Base-by-base conservation (phyloP, 1,139 yeast species). In the Candida frijolesensis region DNA sequence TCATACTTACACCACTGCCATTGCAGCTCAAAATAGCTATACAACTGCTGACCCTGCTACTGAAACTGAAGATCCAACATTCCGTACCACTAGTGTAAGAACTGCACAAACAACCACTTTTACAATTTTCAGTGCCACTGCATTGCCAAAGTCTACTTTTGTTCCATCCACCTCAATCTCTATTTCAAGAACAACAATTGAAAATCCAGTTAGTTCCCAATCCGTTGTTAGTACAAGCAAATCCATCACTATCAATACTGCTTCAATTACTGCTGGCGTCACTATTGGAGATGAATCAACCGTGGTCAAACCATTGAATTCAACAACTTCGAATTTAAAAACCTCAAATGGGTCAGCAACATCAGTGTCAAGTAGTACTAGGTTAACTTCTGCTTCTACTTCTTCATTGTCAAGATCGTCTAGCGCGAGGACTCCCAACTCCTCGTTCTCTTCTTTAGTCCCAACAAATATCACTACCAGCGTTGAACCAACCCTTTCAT, bases 181-280 rank as follows among this genome's bases (percentile, higher is more conserved):
- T 46, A 51, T 65, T 14, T 50, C 65, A 34, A 54, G 66, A 3
- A 54, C 57, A n/a, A 62, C 71, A 1, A 55, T 55, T 30, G 50
- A 57, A 29, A 59, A 71, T 49, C 77, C 77, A 6, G 63, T 70
- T 45, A 55, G 60, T 11, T 62, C 73, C 6, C 59, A 62, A 10
- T 47, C 65, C 6, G 65, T 61, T 29, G 53, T 55, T 1, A 49
- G 53, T 40, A 44, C 51, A 10, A 53, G 49, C 29, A 55, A 54
- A 44, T 51, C 57, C 10, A 47, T 53, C 18, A 54, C 59, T 3
- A 57, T 57, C 43, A 51, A 55, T 33, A 16, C 52, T 27, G 45
- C 53, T 11, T 49, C 54, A 5, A 53, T 56, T 39, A 49, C 60
- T 7, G 49, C 47, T 12, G 52, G 44, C 22, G 48, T 51, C 8